Conservation (phyloP, 2,329 filamentous ascomycete genomes). For the Paracorniculantispora psalliotae region DNA sequence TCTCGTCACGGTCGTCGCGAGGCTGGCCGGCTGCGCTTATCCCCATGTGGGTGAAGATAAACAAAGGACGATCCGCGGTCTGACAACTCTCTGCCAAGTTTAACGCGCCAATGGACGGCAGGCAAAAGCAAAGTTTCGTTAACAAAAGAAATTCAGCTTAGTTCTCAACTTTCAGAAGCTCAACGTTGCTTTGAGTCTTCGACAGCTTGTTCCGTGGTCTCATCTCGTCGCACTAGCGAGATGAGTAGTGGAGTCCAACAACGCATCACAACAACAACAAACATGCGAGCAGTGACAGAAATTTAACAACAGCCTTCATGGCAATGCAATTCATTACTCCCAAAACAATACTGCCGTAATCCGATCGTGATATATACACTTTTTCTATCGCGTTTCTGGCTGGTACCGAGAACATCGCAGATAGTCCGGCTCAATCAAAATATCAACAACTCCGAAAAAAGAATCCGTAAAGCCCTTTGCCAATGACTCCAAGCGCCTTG, state of each 20-base stretch:
- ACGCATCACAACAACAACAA: neutral
- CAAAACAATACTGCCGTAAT: conserved; percentile 26
- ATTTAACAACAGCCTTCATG: conserved; percentile 11
- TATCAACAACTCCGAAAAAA: conserved; percentile 33
- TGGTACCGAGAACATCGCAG: neutral
- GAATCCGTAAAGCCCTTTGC: conserved; percentile 30
- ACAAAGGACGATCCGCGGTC: neutral
- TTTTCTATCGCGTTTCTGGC: conserved; percentile 23
- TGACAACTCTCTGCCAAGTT: neutral
- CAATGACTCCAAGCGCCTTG: conserved; percentile 39
- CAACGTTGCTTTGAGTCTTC: neutral
- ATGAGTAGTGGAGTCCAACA: neutral
- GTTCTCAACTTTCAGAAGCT: neutral
- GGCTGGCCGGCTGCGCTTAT: too few species aligned
- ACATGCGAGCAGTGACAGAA: neutral
- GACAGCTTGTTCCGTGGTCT: neutral
- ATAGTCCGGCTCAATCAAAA: conserved; percentile 15
- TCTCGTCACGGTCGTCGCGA: too few species aligned
- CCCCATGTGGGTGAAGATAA: neutral
- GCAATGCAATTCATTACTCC: conserved; percentile 26
- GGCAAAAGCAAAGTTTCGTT: neutral
- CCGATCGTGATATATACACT: conserved; percentile 39
- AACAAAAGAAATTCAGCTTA: neutral
- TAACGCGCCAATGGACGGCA: neutral
- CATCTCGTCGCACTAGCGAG: neutral